phyloP scores from a whole-genome alignment of 805 yeast species.

The Sugiyamaella lignohabitans region DNA sequence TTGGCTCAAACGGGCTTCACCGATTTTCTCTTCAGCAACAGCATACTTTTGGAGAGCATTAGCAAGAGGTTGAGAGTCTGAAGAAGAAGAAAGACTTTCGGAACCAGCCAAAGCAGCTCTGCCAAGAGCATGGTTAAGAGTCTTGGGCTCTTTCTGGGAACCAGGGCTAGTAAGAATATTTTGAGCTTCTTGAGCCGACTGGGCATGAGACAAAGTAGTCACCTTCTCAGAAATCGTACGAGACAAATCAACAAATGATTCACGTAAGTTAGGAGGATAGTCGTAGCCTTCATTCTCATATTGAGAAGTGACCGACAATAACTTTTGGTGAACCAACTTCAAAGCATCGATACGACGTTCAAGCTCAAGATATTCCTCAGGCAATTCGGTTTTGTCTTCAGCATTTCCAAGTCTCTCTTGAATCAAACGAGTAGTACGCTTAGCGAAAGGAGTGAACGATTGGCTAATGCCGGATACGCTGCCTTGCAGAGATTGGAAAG shows the following conservation, averaged over 20 bases:
- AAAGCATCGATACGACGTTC: slow-evolving; percentile 70
- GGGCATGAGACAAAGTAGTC: slow-evolving; percentile 60
- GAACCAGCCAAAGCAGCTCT: slow-evolving; percentile 61
- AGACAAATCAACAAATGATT: slow-evolving; percentile 68
- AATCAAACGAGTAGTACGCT: slow-evolving; percentile 69
- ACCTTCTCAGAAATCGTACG: slow-evolving; percentile 59
- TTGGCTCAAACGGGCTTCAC: slow-evolving; percentile 76
- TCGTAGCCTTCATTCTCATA: slow-evolving; percentile 78
- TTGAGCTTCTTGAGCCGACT: slow-evolving; percentile 78
- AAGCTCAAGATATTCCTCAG: slow-evolving; percentile 70
- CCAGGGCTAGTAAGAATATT: slow-evolving; percentile 53
- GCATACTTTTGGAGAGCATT: slow-evolving; percentile 62
- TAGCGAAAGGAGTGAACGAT: slow-evolving; percentile 65
- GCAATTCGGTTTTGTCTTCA: slow-evolving; percentile 71
- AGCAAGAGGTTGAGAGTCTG: slow-evolving; percentile 44
- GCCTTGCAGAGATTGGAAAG: slow-evolving; percentile 31
- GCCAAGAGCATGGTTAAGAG: slow-evolving; percentile 73
- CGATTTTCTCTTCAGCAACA: slow-evolving; percentile 64
- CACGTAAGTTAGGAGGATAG: slow-evolving; percentile 70
- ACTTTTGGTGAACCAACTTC: slow-evolving; percentile 56
- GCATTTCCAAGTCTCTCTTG: slow-evolving; percentile 76
- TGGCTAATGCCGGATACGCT: slow-evolving; percentile 33
- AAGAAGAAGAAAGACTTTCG: slow-evolving; percentile 28
- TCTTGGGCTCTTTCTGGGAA: slow-evolving; percentile 57
- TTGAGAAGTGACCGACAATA: slow-evolving; percentile 47